These are phyloP conservation scores for Fusarium liriodendri DNA, from an alignment of 2,329 filamentous ascomycete genomes.

Conservation along the genomic window DNA sequence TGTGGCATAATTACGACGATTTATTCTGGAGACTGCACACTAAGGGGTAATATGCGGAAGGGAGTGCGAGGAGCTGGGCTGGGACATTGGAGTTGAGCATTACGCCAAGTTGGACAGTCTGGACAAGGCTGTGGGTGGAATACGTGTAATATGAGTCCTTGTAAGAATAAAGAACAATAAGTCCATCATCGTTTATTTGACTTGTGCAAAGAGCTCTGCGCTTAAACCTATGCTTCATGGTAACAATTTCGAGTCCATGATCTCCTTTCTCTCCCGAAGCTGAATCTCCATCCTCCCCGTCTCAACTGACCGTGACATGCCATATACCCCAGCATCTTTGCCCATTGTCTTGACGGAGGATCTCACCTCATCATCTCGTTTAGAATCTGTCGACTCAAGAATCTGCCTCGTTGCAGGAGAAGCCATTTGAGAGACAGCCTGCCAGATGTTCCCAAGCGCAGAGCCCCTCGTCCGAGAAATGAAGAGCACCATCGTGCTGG, in stretches of 20 bases:
- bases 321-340: background rate
- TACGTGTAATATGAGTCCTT: slow-evolving; percentile 11
- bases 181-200: background rate
- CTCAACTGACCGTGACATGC: background rate
- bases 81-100: slow-evolving; percentile 11
- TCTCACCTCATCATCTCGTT: slow-evolving; percentile 8
- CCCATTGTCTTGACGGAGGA: background rate
- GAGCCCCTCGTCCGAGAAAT: background rate
- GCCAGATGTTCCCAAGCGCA: slow-evolving; percentile 21
- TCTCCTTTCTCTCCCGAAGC: background rate
- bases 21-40: slow-evolving; percentile 1
- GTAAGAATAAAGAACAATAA: slow-evolving; percentile 10
- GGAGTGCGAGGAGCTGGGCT: background rate
- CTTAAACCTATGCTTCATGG: background rate
- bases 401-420: slow-evolving; percentile 22
- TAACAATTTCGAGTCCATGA: background rate
- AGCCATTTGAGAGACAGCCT: slow-evolving; percentile 18
- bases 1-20: slow-evolving; percentile 17
- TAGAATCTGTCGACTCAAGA: background rate
- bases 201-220: background rate
- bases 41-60: background rate
- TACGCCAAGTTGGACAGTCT: background rate
- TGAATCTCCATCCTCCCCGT: background rate
- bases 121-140: background rate
- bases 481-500: background rate